These are phyloP conservation scores for Trypanosoma avium DNA, from an alignment of 208 protist species.

Conservation along the genomic window DNA sequence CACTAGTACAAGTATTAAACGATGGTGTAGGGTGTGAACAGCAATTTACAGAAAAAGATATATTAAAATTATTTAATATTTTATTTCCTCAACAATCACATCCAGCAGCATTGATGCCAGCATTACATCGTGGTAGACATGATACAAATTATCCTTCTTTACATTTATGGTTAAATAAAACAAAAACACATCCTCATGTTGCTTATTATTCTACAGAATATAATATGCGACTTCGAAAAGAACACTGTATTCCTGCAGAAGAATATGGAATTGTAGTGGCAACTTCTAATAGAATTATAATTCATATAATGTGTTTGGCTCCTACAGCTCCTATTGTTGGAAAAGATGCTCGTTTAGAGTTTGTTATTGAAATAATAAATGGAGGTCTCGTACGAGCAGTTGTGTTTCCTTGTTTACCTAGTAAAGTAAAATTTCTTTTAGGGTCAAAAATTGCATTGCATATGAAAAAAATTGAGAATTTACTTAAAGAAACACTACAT, in stretches of 20 bases:
- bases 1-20: not conserved
- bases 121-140: not conserved
- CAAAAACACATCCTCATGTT: not conserved
- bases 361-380: not conserved
- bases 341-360: not conserved
- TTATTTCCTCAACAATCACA: not conserved
- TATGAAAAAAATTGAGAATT: not conserved
- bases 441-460: not conserved
- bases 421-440: not conserved
- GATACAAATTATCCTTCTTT: not conserved
- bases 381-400: not conserved
- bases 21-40: not conserved
- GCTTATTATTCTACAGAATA: not conserved
- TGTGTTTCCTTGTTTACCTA: not conserved
- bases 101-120: not conserved
- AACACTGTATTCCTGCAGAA: not conserved
- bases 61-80: not conserved
- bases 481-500: not conserved
- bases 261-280: conserved; percentile 7
- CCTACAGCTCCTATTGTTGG: conserved; percentile 10
- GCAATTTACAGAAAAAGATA: not conserved
- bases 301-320: not conserved
- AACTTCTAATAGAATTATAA: not conserved
- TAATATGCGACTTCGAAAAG: not conserved
- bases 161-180: not conserved